Conservation (phyloP, 75 land plant genomes). For the Pseudotsuga menziesii region DNA sequence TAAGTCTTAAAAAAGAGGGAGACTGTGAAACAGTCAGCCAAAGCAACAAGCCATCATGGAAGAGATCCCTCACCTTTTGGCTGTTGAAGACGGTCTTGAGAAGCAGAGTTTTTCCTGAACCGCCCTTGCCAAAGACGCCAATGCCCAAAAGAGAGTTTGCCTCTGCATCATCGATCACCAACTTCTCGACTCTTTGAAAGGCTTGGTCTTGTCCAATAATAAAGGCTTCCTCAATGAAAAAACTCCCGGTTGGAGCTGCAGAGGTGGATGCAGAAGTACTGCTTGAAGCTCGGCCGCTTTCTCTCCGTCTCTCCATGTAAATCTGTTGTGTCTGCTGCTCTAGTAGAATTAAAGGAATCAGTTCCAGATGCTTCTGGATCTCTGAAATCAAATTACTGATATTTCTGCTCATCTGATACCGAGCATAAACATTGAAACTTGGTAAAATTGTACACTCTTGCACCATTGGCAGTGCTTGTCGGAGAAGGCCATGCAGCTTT, state of each 20-base stretch:
- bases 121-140: neutral
- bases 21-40: neutral
- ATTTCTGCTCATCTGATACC: neutral
- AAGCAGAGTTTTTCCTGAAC: neutral
- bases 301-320: neutral
- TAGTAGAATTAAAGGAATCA: neutral
- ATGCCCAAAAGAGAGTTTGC: neutral
- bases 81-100: neutral
- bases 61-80: neutral
- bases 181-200: neutral
- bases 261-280: neutral
- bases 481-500: neutral
- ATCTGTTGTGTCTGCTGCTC: too few relatives aligned
- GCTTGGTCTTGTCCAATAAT: neutral
- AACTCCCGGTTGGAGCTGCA: neutral
- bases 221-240: neutral
- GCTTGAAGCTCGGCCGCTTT: neutral
- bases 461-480: neutral
- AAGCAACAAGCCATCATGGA: neutral
- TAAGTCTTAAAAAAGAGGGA: neutral
- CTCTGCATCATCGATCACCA: neutral
- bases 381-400: neutral
- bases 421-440: neutral
- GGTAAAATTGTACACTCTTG: neutral
- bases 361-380: neutral